Base-by-base conservation (phyloP, 257 asterid genomes). In the Solanum ossicruentum region DNA sequence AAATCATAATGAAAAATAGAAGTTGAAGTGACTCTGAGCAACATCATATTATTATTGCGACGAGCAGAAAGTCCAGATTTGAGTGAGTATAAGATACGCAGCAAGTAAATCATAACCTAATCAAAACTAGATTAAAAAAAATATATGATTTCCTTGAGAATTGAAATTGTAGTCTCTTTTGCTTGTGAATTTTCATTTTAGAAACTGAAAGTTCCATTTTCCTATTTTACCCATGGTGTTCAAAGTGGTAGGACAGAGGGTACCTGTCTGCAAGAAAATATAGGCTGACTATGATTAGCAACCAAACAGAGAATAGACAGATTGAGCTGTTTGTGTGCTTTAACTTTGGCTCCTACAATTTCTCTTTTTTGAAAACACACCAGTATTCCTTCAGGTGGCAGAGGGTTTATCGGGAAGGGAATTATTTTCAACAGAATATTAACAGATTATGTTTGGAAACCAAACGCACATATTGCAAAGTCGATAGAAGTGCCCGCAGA, bases 401-500 rank as follows among this genome's bases (percentile, higher is more conserved):
- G 23, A 58, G 65, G 47, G 57, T 77, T 15, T 26, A 28, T 4
- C 16, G 49, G 65, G 47, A 16, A 52, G 47, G 65, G 65, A 32
- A 16, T 52, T 77, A 26, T 52, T 26, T 18, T 26, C 36, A 52
- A 78, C 16, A 52, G n/a, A 78, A 52, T 26, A 77, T 77, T 54
- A 47, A 54, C 55, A 87, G 16, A 21, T 56, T 58, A 13, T 36
- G 39, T 71, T 49, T 86, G 67, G 82, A 65, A 70, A 60, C 60
- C 26, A 60, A 81, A 90, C 98, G 49, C 87, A 97, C 99, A 89
- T 97, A 97, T 95, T 97, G 99, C 92, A 97, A 77, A 75, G 99
- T 97, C 72, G 99, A 95, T 39, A 97, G 93, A 83, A 97, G 94
- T 52, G 99, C 99, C 21, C 98, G 98, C 91, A 97, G 84, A 87